phyloP scores from a whole-genome alignment of 2,329 filamentous ascomycete species.

The Arthrobotrys sphaeroides region DNA sequence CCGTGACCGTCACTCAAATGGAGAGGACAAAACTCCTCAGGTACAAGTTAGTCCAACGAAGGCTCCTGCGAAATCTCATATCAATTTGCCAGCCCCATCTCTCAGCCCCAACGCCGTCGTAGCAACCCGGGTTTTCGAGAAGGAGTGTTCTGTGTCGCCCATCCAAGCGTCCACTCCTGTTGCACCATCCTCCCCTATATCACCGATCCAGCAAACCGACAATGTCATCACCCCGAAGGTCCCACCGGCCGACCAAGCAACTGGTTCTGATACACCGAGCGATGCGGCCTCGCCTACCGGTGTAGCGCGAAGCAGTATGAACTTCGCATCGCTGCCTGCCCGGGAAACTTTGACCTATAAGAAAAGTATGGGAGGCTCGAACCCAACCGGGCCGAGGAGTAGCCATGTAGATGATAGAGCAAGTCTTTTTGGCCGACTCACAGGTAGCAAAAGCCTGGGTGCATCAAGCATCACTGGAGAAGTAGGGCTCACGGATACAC shows the following conservation, averaged over 20 bases:
- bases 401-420: constrained; percentile 79
- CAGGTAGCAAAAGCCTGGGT: constrained; percentile 77
- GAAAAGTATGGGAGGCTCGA: constrained; percentile 75
- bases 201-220: constrained; percentile 48
- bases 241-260: constrained; percentile 59
- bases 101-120: background rate
- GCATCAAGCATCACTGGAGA: constrained; percentile 60
- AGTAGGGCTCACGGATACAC: background rate
- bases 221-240: constrained; percentile 45
- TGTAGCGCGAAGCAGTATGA: constrained; percentile 82
- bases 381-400: constrained; percentile 73
- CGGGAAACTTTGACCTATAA: constrained; percentile 85
- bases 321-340: constrained; percentile 90
- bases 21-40: background rate
- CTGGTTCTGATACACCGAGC: constrained; percentile 61
- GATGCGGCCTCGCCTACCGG: constrained; percentile 62
- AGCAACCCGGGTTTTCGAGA: background rate
- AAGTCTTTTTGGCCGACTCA: constrained; percentile 78
- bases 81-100: background rate
- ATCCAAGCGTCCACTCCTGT: constrained; percentile 56
- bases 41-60: background rate
- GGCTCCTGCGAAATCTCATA: background rate
- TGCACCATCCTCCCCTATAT: constrained; percentile 56
- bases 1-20: background rate
- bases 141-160: constrained; percentile 24